These are phyloP conservation scores for Zoysia pacifica DNA, from an alignment of 176 grass and related monocot genomes.

Conservation along the genomic window DNA sequence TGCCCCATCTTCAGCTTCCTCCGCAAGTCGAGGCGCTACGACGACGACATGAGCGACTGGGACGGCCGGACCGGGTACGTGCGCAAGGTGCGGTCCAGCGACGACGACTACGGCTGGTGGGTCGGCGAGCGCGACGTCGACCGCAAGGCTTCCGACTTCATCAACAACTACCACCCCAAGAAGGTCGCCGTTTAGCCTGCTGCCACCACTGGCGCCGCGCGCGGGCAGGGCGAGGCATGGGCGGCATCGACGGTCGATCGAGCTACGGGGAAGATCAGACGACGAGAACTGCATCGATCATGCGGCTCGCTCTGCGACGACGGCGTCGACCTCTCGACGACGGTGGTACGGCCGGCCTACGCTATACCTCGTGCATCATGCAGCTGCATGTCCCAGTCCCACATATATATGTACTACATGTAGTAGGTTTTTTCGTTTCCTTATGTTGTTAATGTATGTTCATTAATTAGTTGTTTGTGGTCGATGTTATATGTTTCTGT, in stretches of 20 bases:
- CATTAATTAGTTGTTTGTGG: constrained; percentile 9
- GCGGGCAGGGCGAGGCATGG: neutral
- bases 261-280: neutral
- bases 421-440: constrained; percentile 13
- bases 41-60: constrained; percentile 59
- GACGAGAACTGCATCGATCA: neutral
- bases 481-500: neutral
- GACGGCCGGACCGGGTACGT: constrained; percentile 36
- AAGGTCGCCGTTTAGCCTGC: constrained; percentile 33
- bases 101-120: constrained; percentile 72
- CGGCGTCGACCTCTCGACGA: neutral
- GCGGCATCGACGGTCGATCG: neutral
- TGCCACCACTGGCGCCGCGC: neutral
- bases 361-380: constrained; percentile 11
- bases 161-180: constrained; percentile 64
- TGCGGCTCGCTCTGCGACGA: neutral
- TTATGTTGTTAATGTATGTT: constrained; percentile 35
- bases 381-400: neutral
- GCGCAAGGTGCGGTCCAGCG: constrained; percentile 67
- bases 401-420: neutral
- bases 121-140: constrained; percentile 77
- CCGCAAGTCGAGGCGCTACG: constrained; percentile 52
- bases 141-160: constrained; percentile 71
- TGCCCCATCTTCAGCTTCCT: constrained; percentile 71
- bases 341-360: constrained; percentile 6